Evolutionary conservation across 495 filamentous ascomycete genomes (phyloP).

Genomic region (Friedmanniomyces simplex): DNA sequence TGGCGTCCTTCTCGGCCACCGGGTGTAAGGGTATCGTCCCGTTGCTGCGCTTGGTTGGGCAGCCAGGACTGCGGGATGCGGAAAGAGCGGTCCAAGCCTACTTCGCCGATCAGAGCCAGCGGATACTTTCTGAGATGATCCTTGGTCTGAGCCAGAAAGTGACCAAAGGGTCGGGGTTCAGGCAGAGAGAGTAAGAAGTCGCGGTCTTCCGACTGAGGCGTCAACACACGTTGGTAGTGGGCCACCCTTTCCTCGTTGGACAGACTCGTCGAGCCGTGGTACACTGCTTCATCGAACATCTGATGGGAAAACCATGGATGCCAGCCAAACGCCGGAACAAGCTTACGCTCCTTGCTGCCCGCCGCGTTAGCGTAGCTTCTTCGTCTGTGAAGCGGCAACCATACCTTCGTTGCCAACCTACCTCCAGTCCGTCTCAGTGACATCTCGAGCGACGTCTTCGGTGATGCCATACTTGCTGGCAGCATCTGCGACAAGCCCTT

Average conservation of each 20-base stretch:
- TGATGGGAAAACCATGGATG: constrained; percentile 98
- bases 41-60: constrained; percentile 39
- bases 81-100: constrained; percentile 80
- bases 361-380: not conserved
- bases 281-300: constrained; percentile 52
- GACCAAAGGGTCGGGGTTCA: constrained; percentile 56
- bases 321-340: constrained; percentile 91
- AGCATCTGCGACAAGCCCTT: constrained; percentile 65
- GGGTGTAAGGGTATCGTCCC: constrained; percentile 54
- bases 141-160: constrained; percentile 55
- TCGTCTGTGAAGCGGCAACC: not conserved
- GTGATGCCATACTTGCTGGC: constrained; percentile 41
- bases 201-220: constrained; percentile 44
- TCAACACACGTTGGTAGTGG: constrained; percentile 66
- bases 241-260: constrained; percentile 40
- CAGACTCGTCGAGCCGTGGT: constrained; percentile 33
- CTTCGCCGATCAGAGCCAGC: constrained; percentile 69
- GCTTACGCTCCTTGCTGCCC: constrained; percentile 22
- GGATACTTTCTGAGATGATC: constrained; percentile 52
- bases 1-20: constrained; percentile 71
- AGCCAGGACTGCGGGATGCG: constrained; percentile 62
- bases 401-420: constrained; percentile 18
- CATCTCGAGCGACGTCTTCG: constrained; percentile 14
- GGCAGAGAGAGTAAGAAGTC: constrained; percentile 60
- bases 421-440: constrained; percentile 11